These are phyloP conservation scores for Aspergillus sclerotioniger DNA, from an alignment of 495 filamentous ascomycete species.

Conservation along the genomic window DNA sequence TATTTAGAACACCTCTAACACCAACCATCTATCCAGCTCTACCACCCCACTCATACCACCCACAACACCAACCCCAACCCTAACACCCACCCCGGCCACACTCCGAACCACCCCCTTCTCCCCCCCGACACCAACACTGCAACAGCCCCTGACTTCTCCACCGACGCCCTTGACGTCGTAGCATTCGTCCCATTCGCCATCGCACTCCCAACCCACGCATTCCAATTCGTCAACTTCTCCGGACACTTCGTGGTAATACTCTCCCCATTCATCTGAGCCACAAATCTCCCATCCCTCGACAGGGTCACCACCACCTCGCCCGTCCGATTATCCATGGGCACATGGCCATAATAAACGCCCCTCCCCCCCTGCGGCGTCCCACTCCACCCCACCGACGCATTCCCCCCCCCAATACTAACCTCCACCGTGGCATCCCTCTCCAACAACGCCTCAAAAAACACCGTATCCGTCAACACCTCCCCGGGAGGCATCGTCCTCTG, in stretches of 20 bases:
- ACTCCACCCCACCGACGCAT: conserved; percentile 31
- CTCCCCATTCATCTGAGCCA: conserved; percentile 39
- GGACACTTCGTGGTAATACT: conserved; percentile 45
- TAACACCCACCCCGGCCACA: neutral
- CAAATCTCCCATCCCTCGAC: conserved; percentile 35
- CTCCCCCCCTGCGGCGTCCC: conserved; percentile 25
- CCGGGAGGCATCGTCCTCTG: conserved; percentile 12
- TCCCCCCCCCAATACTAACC: conserved; percentile 49
- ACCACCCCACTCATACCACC: neutral
- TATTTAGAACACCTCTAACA: neutral
- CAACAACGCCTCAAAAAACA: conserved; percentile 39
- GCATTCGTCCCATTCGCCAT: conserved; percentile 4
- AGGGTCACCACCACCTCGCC: conserved; percentile 54
- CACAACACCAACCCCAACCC: neutral
- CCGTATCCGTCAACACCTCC: conserved; percentile 28
- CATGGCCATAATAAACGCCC: conserved; percentile 52
- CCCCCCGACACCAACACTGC: too few relatives aligned
- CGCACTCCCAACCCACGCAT: conserved; percentile 46
- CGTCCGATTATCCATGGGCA: conserved; percentile 47
- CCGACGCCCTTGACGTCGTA: neutral
- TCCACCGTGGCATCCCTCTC: conserved; percentile 36
- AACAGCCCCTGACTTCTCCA: neutral
- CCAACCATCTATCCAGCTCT: too few relatives aligned
- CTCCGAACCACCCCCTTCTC: too few relatives aligned
- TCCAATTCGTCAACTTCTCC: conserved; percentile 52